Evolutionary conservation across 225 moss, liverwort and hornwort genomes (phyloP).

Genomic region (Thuidium tamariscinum): DNA sequence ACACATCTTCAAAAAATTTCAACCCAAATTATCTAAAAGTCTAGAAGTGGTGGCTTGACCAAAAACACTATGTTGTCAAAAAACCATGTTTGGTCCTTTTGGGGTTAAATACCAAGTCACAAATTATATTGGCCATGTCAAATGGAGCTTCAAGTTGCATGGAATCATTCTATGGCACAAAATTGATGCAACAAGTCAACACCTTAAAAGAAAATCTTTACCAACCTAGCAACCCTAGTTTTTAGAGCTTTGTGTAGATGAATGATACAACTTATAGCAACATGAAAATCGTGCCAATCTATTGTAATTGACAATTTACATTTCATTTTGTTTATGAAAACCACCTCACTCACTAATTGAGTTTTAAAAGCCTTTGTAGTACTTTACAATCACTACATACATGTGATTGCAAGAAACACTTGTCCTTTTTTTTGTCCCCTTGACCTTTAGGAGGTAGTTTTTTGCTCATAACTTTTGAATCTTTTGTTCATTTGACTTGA

Average conservation of each 20-base stretch:
- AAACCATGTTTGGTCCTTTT: too few species aligned
- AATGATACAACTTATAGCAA: not conserved
- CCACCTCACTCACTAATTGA: not conserved
- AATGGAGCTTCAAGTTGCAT: not conserved
- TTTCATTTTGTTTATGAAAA: not conserved
- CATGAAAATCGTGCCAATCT: not conserved
- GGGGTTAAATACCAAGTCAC: not conserved
- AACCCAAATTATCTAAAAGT: too few species aligned
- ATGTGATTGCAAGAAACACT: too few species aligned
- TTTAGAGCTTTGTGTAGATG: fast-evolving
- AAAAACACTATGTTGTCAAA: too few species aligned
- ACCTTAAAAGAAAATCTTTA: not conserved
- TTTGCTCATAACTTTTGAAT: too few species aligned
- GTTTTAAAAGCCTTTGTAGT: not conserved
- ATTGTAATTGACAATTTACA: not conserved
- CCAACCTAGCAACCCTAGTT: fast-evolving
- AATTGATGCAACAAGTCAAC: not conserved
- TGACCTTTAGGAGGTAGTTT: too few species aligned
- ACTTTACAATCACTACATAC: not conserved
- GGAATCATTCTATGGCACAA: not conserved
- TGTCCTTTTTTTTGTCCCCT: too few species aligned
- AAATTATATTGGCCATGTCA: not conserved
- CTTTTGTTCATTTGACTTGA: too few species aligned
- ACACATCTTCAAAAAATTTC: too few species aligned
- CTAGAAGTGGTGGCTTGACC: too few species aligned